These are phyloP conservation scores for Scutellaria minor DNA, from an alignment of 257 asterid species.

Conservation along the genomic window DNA sequence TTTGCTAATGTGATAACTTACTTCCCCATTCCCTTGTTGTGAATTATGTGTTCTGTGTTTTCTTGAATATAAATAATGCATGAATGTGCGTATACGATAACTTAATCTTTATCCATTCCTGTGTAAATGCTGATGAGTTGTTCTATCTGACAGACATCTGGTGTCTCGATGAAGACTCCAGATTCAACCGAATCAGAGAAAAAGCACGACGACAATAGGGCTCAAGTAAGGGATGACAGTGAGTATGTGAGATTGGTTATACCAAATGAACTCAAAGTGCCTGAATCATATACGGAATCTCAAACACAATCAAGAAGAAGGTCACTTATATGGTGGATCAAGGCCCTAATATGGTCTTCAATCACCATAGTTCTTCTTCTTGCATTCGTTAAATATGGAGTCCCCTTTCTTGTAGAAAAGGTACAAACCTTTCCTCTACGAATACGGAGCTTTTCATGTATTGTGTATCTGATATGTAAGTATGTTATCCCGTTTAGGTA, in stretches of 20 bases:
- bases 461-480: neutral
- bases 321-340: conserved; percentile 66
- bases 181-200: conserved; percentile 52
- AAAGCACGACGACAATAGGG: conserved; percentile 38
- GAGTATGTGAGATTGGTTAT: conserved; percentile 82
- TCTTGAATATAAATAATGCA: conserved; percentile 23
- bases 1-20: conserved; percentile 9
- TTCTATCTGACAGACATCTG: conserved; percentile 53
- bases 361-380: conserved; percentile 47
- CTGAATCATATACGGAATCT: conserved; percentile 48
- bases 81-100: conserved; percentile 11
- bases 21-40: neutral
- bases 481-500: conserved; percentile 57
- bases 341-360: conserved; percentile 57
- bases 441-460: neutral
- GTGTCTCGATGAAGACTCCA: conserved; percentile 63
- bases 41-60: neutral
- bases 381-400: conserved; percentile 64
- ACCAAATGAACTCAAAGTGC: conserved; percentile 51
- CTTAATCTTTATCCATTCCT: neutral
- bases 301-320: conserved; percentile 44
- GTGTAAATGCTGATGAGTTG: conserved; percentile 20
- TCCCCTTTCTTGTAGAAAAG: conserved; percentile 78
- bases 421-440: conserved; percentile 31
- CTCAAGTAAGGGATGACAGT: conserved; percentile 58